Conservation (phyloP, 768 basidiomycete species). For the Lentinula edodes region DNA sequence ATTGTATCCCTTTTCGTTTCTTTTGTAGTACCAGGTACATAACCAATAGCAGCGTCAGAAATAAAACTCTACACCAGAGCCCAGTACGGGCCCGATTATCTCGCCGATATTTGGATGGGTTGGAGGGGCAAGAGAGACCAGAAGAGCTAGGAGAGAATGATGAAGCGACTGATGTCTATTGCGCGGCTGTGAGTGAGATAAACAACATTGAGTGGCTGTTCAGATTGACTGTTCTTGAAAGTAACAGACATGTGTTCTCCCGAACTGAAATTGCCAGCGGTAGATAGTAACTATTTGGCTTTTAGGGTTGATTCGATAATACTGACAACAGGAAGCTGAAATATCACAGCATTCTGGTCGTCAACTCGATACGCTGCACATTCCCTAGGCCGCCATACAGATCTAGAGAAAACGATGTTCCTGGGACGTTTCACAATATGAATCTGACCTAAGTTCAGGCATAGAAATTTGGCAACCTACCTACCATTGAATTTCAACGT, state of each 20-base stretch:
- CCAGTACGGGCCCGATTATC: background rate
- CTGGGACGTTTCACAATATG: background rate
- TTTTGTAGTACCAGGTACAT: background rate
- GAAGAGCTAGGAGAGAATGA: too few species aligned
- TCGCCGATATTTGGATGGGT: background rate
- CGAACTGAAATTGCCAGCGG: too few species aligned
- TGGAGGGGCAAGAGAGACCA: background rate
- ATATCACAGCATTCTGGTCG: background rate
- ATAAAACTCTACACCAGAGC: background rate
- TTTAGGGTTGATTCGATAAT: too few species aligned
- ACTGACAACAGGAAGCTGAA: too few species aligned
- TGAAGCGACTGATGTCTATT: background rate
- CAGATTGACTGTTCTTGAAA: too few species aligned
- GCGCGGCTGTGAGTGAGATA: background rate
- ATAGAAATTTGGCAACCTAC: background rate
- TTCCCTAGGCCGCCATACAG: background rate
- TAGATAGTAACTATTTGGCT: too few species aligned
- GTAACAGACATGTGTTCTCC: too few species aligned
- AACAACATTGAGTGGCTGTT: too few species aligned
- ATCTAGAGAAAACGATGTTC: background rate
- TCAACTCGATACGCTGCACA: background rate
- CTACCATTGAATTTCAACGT: constrained; percentile 1
- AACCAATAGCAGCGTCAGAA: background rate
- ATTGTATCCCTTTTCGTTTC: background rate
- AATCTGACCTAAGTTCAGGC: background rate